Evolutionary conservation across 2,329 filamentous ascomycete genomes (phyloP).

Genomic region (Cytospora schulzeri): DNA sequence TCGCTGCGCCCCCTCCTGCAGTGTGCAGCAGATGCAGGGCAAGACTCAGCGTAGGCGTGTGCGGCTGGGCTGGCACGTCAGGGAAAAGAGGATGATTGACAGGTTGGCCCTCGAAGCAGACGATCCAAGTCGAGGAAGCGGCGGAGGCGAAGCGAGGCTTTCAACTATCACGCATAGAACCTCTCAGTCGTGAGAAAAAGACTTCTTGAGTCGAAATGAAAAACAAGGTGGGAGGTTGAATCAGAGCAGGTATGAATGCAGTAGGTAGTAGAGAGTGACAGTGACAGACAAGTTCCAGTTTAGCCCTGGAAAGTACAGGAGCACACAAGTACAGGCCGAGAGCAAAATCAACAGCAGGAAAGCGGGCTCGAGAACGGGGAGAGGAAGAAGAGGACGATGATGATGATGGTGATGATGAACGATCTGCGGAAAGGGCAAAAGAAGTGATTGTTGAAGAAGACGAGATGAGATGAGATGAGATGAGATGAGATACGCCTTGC

Average conservation of each 20-base stretch:
- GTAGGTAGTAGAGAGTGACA: not conserved
- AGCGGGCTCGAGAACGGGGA: not conserved
- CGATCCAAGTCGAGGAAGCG: not conserved
- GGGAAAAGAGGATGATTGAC: not conserved
- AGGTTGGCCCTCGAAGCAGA: not conserved
- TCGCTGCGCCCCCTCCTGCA: slow-evolving; percentile 19
- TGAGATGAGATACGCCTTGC: not conserved
- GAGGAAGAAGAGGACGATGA: not conserved
- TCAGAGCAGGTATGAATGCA: not conserved
- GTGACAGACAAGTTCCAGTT: not conserved
- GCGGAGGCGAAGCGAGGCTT: slow-evolving; percentile 1
- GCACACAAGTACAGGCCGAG: not conserved
- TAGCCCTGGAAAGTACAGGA: not conserved
- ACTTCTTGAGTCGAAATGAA: not conserved
- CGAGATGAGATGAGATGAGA: not conserved
- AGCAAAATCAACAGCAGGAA: not conserved
- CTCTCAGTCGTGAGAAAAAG: not conserved
- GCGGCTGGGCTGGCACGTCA: slow-evolving; percentile 9
- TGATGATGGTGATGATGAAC: not conserved
- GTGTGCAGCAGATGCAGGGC: slow-evolving; percentile 15
- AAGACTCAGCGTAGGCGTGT: slow-evolving; percentile 6
- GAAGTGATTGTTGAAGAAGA: not conserved
- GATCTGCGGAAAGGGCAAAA: not conserved
- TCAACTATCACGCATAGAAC: not conserved
- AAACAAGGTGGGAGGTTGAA: not conserved